Evolutionary conservation across 2,329 filamentous ascomycete genomes (phyloP).

Genomic region (Pyrenophora seminiperda): DNA sequence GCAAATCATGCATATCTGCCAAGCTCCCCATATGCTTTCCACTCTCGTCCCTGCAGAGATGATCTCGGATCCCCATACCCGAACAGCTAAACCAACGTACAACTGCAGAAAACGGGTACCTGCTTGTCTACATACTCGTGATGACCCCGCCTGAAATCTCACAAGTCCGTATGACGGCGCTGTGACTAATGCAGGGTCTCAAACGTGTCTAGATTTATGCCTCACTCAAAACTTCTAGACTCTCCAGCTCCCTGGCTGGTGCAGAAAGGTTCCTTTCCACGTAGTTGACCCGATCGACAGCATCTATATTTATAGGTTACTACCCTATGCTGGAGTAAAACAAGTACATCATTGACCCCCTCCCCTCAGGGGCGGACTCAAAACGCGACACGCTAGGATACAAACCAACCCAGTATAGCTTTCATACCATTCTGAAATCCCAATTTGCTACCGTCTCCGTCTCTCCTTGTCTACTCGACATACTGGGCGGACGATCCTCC

Average conservation of each 20-base stretch:
- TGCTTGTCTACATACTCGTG: not conserved
- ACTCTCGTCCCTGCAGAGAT: not conserved
- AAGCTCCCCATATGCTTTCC: not conserved
- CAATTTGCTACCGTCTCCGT: not conserved
- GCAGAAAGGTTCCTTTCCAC: no score
- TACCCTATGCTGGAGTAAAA: no score
- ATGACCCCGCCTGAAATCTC: not conserved
- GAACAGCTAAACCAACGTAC: not conserved
- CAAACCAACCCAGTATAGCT: not conserved
- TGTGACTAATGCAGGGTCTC: not conserved
- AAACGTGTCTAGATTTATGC: not conserved
- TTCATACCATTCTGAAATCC: not conserved
- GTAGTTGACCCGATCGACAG: no score
- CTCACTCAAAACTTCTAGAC: no score
- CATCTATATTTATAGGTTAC: no score
- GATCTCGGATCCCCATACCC: conserved; percentile 3
- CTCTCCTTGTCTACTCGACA: conserved; percentile 7
- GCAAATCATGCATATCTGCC: no score
- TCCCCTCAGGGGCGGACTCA: no score
- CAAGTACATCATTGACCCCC: not conserved
- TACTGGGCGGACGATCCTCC: conserved; percentile 44
- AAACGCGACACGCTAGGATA: no score
- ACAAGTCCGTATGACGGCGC: no score
- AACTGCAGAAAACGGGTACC: no score
- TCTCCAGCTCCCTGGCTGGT: no score